Base-by-base conservation (phyloP, 768 basidiomycete species). In the Strobilomyces confusus region DNA sequence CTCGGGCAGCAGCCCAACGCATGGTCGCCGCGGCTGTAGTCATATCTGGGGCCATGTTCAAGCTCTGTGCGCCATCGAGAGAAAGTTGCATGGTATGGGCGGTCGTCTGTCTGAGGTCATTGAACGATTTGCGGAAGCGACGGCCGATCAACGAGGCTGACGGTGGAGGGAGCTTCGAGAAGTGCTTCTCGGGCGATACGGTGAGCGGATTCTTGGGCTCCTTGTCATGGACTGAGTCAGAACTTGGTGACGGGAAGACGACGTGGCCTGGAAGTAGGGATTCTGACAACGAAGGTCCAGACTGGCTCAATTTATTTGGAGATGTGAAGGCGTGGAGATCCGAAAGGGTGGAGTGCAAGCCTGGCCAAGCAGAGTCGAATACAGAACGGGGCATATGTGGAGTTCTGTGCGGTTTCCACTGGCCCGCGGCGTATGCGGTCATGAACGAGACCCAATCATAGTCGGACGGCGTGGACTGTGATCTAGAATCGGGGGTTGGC, bases 1-100 rank as follows among this genome's bases (percentile, higher is more conserved):
- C 84, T 22, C 87, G 78, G 11, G 87, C 81, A 3, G 85, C 90
- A n/a, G 92, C 92, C 80, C 84, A 85, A 34, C 91, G 87, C 72
- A 94, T 83, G 1, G 91, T 84, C 0, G 92, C 91, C 1, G 89
- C 90, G 3, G 85, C 75, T 0, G 87, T 80, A 20, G 82, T 80
- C 2, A 80, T 73, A 33, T 88, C 84, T 4, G 80, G 64, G 49
- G 76, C 77, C 51, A 70, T 60, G 19, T 62, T 51, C 32, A 72
- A 60, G 34, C 20, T 51, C 44, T 70, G 70, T 13, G 68, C n/a
- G 1, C 63, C 64, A 42, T 70, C 69, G 37, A 54, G 61, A 57
- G 59, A 66, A 44, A 60, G 64, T 42, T 62, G 64, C 63, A 62
- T 63, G 34, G 52, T 49, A 41, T 52, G 74, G 51, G 36, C 57